Percentiles rank a stretch among this genome's conserved stretches.
Conservation (phyloP, 257 asterid species). For the Solanum chmielewskii region DNA sequence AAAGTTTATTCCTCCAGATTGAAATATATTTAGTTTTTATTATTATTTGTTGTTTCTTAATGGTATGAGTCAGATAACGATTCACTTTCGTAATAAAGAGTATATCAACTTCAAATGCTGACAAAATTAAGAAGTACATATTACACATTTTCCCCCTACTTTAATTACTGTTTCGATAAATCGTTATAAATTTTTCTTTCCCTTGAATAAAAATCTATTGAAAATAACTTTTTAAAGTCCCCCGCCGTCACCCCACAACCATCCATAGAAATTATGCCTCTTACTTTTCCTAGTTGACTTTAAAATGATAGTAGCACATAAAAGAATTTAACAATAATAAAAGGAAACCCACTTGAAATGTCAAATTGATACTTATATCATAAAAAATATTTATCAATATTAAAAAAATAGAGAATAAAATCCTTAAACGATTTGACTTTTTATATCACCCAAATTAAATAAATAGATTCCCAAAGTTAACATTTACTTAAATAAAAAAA, state of each 20-base stretch:
- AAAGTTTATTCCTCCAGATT: background rate
- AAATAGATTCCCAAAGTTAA: background rate
- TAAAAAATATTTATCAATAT: background rate
- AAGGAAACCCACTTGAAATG: background rate
- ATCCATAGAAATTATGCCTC: background rate
- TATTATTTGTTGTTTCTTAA: too few relatives aligned
- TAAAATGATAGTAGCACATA: background rate
- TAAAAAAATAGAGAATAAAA: background rate
- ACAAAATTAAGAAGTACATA: too few relatives aligned
- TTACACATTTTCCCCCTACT: too few relatives aligned
- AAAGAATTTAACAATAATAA: background rate
- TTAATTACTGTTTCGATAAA: too few relatives aligned
- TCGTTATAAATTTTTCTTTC: too few relatives aligned
- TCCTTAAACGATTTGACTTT: background rate
- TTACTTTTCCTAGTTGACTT: background rate
- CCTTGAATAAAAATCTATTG: background rate
- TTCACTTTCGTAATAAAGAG: too few relatives aligned
- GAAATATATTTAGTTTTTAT: too few relatives aligned
- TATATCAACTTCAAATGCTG: too few relatives aligned
- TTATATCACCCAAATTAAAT: background rate
- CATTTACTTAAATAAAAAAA: background rate
- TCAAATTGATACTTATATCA: background rate
- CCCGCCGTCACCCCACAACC: background rate
- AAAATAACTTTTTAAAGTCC: too few relatives aligned
- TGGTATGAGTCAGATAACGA: too few relatives aligned